Conservation (phyloP, 192 early-diverging fungal genomes). For the Backusella psychrophila region DNA sequence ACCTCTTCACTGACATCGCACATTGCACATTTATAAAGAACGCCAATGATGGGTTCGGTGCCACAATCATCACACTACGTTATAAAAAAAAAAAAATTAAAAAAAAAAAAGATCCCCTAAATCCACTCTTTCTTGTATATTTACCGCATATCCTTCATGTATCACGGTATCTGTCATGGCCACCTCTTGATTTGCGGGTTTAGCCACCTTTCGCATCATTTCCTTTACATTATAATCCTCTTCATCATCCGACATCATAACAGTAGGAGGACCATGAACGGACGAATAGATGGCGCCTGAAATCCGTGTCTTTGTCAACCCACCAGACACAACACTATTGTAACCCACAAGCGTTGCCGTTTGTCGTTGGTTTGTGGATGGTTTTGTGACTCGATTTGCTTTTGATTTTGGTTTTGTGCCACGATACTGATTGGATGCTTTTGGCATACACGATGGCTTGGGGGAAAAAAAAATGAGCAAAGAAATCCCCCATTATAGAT, state of each 20-base stretch:
- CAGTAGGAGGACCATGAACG: slow-evolving; percentile 39
- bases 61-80: slow-evolving; percentile 67
- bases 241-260: slow-evolving; percentile 56
- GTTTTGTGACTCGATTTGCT: neutral
- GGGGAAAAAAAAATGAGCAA: neutral
- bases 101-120: neutral
- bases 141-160: slow-evolving; percentile 42
- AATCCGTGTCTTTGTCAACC: slow-evolving; percentile 26
- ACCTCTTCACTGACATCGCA: slow-evolving; percentile 62
- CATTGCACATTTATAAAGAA: slow-evolving; percentile 63
- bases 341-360: slow-evolving; percentile 27
- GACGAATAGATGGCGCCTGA: slow-evolving; percentile 48
- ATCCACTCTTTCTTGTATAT: neutral
- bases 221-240: slow-evolving; percentile 41
- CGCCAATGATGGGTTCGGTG: slow-evolving; percentile 70
- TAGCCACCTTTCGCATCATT: slow-evolving; percentile 35
- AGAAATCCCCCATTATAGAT: too few species aligned
- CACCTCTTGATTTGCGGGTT: neutral
- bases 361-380: slow-evolving; percentile 15
- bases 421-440: neutral
- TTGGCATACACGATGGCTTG: slow-evolving; percentile 32
- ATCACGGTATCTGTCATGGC: slow-evolving; percentile 12
- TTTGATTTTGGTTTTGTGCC: neutral
- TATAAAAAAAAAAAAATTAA: slow-evolving; percentile 26
- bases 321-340: slow-evolving; percentile 15